Evolutionary conservation across 148 eudicot species (phyloP).

Genomic region (Silene uniflora): DNA sequence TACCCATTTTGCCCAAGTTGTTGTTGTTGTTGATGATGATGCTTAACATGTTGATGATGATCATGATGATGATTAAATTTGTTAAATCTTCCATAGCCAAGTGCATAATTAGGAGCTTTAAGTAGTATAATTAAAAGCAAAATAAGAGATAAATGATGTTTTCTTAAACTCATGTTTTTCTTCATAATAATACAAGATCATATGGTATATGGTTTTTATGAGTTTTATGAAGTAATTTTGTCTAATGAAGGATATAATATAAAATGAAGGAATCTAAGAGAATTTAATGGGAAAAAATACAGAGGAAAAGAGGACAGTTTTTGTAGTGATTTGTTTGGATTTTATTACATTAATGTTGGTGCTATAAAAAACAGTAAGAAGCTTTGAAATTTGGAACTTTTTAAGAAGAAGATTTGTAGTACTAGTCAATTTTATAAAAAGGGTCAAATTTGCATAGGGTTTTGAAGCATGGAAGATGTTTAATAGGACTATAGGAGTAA

Average conservation of each 20-base stretch:
- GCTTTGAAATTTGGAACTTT: slow-evolving; percentile 20
- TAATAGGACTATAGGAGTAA: background rate
- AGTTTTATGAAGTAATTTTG: background rate
- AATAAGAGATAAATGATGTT: slow-evolving; percentile 32
- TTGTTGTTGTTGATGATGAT: slow-evolving; percentile 14
- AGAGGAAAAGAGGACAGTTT: slow-evolving; percentile 10
- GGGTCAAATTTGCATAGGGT: slow-evolving; percentile 24
- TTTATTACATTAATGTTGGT: slow-evolving; percentile 20
- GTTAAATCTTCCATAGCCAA: slow-evolving; percentile 35
- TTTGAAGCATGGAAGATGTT: slow-evolving; percentile 10
- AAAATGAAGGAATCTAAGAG: slow-evolving; percentile 11
- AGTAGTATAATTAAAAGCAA: slow-evolving; percentile 37
- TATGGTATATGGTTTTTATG: background rate
- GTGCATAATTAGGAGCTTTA: slow-evolving; percentile 28
- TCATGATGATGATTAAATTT: slow-evolving; percentile 26
- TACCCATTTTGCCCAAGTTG: slow-evolving; percentile 17
- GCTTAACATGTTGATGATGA: slow-evolving; percentile 7
- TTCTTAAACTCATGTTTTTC: slow-evolving; percentile 31
- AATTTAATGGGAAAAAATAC: background rate
- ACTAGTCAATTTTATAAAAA: background rate
- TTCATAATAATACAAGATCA: background rate
- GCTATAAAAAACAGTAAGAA: background rate
- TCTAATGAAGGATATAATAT: background rate
- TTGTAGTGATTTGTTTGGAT: slow-evolving; percentile 20
- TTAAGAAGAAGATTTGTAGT: slow-evolving; percentile 14